Percentiles rank a stretch among this genome's conserved stretches.
phyloP scores from a whole-genome alignment of 2,329 filamentous ascomycete species.

The Fusarium solani-melongenae region DNA sequence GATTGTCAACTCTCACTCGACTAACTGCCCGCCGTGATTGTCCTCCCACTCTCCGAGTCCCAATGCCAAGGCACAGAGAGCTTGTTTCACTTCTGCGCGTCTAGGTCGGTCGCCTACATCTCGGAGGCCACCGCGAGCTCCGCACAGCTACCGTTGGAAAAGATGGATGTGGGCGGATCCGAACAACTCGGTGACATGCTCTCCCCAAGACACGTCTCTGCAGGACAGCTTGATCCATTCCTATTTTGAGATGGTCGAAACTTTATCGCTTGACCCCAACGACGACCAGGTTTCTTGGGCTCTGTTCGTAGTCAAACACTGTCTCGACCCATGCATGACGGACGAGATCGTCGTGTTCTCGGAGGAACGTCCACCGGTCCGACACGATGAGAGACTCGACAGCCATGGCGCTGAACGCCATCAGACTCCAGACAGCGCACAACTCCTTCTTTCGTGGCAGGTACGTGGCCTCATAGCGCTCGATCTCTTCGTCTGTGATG shows the following conservation, averaged over 20 bases:
- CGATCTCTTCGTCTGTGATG: conserved; percentile 81
- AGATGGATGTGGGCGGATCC: neutral
- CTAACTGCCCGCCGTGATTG: conserved; percentile 8
- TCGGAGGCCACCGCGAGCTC: conserved; percentile 2
- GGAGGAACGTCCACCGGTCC: conserved; percentile 89
- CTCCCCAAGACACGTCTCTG: conserved; percentile 8
- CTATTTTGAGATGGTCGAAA: conserved; percentile 25
- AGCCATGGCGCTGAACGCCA: conserved; percentile 93
- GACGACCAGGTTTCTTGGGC: conserved; percentile 91
- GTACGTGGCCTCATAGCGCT: conserved; percentile 75
- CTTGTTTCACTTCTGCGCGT: conserved; percentile 19
- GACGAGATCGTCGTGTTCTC: conserved; percentile 78
- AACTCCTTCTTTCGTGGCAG: conserved; percentile 79
- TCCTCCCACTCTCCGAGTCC: conserved; percentile 13
- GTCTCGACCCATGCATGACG: conserved; percentile 88
- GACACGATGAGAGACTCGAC: conserved; percentile 91
- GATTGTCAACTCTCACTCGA: conserved; percentile 7
- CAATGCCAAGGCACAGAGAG: conserved; percentile 13
- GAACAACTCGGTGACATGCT: conserved; percentile 2
- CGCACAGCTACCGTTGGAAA: neutral
- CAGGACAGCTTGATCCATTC: conserved; percentile 19
- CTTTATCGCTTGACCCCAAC: conserved; percentile 82
- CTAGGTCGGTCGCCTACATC: conserved; percentile 13
- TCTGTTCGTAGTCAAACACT: conserved; percentile 88
- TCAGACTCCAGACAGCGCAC: conserved; percentile 89